Base-by-base conservation (phyloP, 345 rosid genomes). In the Rubroshorea leprosula region DNA sequence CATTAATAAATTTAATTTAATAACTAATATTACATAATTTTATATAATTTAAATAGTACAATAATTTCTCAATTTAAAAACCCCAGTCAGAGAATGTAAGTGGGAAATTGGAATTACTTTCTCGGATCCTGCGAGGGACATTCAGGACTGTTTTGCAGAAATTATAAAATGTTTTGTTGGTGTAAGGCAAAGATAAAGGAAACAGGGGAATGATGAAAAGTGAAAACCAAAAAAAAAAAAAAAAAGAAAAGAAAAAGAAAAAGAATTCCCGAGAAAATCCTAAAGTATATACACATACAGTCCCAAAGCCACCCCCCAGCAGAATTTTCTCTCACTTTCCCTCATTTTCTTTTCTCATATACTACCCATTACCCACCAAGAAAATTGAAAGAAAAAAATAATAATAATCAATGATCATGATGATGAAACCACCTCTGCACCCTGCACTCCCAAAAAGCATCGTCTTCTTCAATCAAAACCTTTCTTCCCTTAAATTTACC, bases 361-460 rank as follows among this genome's bases (percentile, higher is more conserved):
- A 35, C 12, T 10, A 35, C 6, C 10, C 61, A 23, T 47, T 62
- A 19, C 68, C 68, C 64, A 63, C 60, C 65, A 51, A 67, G 47
- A 68, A 63, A 47, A 43, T 1, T 13, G 48, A 41, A 39, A n/a
- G 23, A 68, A 58, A 64, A 71, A 62, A 73, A 53, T 43, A 65
- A 65, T 2, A 35, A 35, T 35, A 66, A 69, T 47, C 19, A 69
- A 23, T 5, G 10, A 60, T 69, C 65, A 69, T 83, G 76, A 84
- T 82, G 58, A 84, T 80, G 84, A 73, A 77, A 60, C 78, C n/a
- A n/a, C 74, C 78, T 75, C 83, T 65, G 74, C 68, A 44, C 35
- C 83, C 75, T 68, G 78, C 85, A 78, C 78, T 62, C 73, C 62
- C 74, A 52, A 69, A 79, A 81, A 81, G 79, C 55, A 64, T 64